Base-by-base conservation (phyloP, 2,329 filamentous ascomycete species). In the Coniochaeta hoffmannii region DNA sequence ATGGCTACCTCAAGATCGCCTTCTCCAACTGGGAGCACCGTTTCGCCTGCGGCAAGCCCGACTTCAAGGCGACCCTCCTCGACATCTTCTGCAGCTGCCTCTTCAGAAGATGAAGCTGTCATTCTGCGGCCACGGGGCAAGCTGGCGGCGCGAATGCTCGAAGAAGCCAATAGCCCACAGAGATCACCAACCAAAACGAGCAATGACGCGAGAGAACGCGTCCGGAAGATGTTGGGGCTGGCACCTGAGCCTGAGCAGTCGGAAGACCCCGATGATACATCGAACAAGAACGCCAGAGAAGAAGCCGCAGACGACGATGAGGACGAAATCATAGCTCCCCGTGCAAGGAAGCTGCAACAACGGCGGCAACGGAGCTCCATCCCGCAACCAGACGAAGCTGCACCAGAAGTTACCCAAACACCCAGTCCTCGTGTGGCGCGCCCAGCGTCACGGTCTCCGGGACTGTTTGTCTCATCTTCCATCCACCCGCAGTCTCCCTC, bases 121-220 rank as follows among this genome's bases (percentile, higher is more conserved):
- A 71, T 79, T 50, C 69, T 78, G 2, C 73, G 75, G 46, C 87
- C 87, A 0, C 78, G 79, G 55, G 86, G 86, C 24, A 79, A 81
- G 53, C 74, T 89, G 61, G 86, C 86, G 12, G 78, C 86, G 15
- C 77, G 82, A 53, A 83, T 90, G 78, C 77, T 80, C 58, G 77
- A 55, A 4, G 57, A 61, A 14, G 51, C 50, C 12, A 67, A 41
- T 61, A 58, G 31, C 55, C 58, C 22, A 50, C 51, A 53, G 62
- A 62, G 60, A 35, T 65, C 61, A 9, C 61, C 61, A 24, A 63
- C 62, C 1, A 59, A 63, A 26, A 56, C 59, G 11, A 60, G 65
- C 2, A 68, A 68, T 44, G 70, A 67, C 50, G 69, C 71, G 4
- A 67, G 71, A 53, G 72, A 76, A 57, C 72, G 75, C 57, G 69